Evolutionary conservation across 1,284 basidiomycete genomes (phyloP).

Genomic region (Stygiomarasmius scandens): DNA sequence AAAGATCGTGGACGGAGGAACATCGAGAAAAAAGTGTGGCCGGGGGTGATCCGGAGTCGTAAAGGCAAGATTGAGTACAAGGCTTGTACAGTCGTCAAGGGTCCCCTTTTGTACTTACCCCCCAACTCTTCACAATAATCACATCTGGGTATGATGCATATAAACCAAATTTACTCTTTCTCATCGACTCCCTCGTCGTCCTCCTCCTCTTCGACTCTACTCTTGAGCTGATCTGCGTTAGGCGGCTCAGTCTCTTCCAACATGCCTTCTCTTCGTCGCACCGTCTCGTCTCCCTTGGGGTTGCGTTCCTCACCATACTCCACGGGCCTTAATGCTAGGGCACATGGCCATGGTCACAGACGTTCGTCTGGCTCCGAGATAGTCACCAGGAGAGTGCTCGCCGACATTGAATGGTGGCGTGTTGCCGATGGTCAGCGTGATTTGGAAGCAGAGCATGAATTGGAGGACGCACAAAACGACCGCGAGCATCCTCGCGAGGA

Average conservation of each 20-base stretch:
- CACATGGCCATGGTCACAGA: constrained; percentile 49
- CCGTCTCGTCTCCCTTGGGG: constrained; percentile 64
- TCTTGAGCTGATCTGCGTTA: constrained; percentile 12
- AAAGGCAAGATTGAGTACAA: background rate
- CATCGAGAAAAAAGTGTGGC: background rate
- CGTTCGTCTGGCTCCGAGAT: constrained; percentile 70
- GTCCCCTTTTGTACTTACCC: background rate
- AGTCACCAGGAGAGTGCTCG: constrained; percentile 65
- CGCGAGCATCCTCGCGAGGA: constrained; percentile 23
- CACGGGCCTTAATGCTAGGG: constrained; percentile 37
- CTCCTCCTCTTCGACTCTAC: constrained; percentile 3
- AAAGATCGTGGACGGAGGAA: background rate
- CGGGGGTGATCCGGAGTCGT: background rate
- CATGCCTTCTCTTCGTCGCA: constrained; percentile 80
- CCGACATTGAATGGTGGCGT: constrained; percentile 84
- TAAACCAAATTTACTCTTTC: constrained; percentile 4
- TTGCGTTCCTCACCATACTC: constrained; percentile 65
- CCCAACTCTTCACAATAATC: background rate
- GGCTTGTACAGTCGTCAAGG: background rate
- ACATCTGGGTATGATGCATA: background rate
- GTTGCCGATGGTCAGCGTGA: constrained; percentile 71
- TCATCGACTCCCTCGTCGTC: constrained; percentile 1
- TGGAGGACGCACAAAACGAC: constrained; percentile 38
- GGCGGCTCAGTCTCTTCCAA: constrained; percentile 17
- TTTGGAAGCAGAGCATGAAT: constrained; percentile 42